Base-by-base conservation (phyloP, 2,329 filamentous ascomycete species). In the Colletotrichum shisoi region DNA sequence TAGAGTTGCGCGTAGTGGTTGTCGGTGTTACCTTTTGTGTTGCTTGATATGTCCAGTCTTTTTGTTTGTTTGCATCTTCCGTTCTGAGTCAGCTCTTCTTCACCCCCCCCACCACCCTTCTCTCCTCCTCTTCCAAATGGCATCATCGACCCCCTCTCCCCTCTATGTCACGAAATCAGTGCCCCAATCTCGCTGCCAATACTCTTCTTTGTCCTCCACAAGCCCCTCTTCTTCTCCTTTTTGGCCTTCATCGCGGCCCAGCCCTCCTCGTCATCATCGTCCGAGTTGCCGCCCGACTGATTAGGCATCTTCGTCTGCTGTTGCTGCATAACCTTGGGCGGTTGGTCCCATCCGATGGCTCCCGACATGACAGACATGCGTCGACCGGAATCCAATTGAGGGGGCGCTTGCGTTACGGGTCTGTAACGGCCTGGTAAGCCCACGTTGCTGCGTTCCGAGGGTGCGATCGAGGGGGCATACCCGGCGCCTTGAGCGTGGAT, bases 361-460 rank as follows among this genome's bases (percentile, higher is more conserved):
- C 80, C 77, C 0, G 82, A 79, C 75, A 84, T 84, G 51, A 78
- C 79, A 24, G 80, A 70, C 57, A 27, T 72, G 57, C 15, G 75
- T 67, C 11, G 73, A 69, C 5, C 77, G 74, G 8, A 63, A 53
- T 67, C 66, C 44, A 65, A 17, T 6, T 54, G 56, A 13, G 58
- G 60, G 27, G 81, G 82, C 62, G 84, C 81, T 48, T 90, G 89
- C 0, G 92, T 93, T 0, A 98, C 94, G 1, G 95, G 93, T 52
- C 95, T 87, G 79, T 99, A 99, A 51, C 95, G 89, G 39, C 92
- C 90, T 9, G 95, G 93, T 59, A 96, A 85, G 17, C 95, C 95
- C 69, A 97, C 83, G 76, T 96, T 98, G 83, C 94, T 98, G 69
- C 95, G 90, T 80, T 98, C 95, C 5, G 93, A 97, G 1, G 95